Evolutionary conservation across 257 asterid genomes (phyloP), one percentile per base, ranked within the genome.

Genomic region (Paraleonurus japonicus): DNA sequence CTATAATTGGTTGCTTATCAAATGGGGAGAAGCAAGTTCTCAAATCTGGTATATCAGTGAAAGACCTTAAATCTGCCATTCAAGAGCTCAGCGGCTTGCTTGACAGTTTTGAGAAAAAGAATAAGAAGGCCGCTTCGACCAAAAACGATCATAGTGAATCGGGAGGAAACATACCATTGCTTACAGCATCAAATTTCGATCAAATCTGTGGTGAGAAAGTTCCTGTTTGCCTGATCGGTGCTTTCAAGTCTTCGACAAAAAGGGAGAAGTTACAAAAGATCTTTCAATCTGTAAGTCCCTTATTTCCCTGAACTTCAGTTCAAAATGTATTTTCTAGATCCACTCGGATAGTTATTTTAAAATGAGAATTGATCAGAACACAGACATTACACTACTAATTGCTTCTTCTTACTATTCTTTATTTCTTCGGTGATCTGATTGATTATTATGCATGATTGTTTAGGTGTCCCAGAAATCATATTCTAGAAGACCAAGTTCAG

Each of bases 181-280:
- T 95, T 70, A 76, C 87, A n/a, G 73, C 86, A 63, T 82, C 96
- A 17, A 95, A 88, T 80, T 81, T 89, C 61, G 54, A 83, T 72
- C 82, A 80, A 19, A 62, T 95, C 22, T 95, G 99, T 48, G 81
- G 91, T 23, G 88, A 85, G 20, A 85, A 79, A 75, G 78, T 81
- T 47, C 96, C 98, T 2, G 90, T 95, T n/a, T 95, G 99, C 79
- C 53, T 95, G 51, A 76, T 95, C 24, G 99, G 98, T 6, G 94
- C 80, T 63, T 89, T 84, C 85, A 82, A 89, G 81, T 88, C 98
- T 51, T 70, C 92, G 13, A 82, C 80, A 76, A 76, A 82, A 10
- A 83, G 76, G 78, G 94, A 79, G 27, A 83, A 81, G 79, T 86
- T 95, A 9, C 90, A 85, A 65, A 82, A 81, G 69, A 79, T 95